These are phyloP conservation scores for Syzygium aromaticum DNA, from an alignment of 345 rosid species.

Conservation along the genomic window DNA sequence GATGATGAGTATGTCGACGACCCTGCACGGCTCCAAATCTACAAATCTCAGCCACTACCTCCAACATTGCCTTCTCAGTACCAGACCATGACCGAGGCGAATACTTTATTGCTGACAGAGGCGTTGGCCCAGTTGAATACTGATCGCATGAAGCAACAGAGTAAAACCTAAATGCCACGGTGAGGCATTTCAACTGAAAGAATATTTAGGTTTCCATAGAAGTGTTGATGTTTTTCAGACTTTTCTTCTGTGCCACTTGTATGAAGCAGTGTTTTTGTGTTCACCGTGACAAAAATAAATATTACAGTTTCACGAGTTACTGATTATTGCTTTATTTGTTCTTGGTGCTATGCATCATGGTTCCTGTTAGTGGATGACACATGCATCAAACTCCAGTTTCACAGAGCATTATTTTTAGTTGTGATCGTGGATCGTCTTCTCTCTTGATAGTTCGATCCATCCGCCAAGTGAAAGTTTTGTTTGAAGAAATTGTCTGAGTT, in stretches of 20 bases:
- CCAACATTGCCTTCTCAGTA: slow-evolving; percentile 44
- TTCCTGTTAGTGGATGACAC: background rate
- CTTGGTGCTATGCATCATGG: background rate
- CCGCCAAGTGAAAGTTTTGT: background rate
- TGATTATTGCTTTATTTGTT: background rate
- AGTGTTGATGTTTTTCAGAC: background rate
- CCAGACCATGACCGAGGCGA: slow-evolving; percentile 33
- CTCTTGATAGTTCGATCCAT: background rate
- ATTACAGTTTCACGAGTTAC: background rate
- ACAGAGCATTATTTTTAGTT: background rate
- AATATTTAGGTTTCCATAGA: background rate
- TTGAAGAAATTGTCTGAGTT: background rate
- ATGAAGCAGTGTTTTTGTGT: background rate
- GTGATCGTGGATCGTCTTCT: background rate
- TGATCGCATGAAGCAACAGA: slow-evolving; percentile 25
- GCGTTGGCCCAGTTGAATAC: slow-evolving; percentile 34
- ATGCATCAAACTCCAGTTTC: background rate
- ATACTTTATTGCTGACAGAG: slow-evolving; percentile 33
- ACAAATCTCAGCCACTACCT: slow-evolving; percentile 81
- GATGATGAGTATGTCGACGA: slow-evolving; percentile 41
- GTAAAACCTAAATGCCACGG: slow-evolving; percentile 10
- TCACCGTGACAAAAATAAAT: background rate
- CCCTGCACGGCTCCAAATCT: slow-evolving; percentile 47
- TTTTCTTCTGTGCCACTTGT: background rate
- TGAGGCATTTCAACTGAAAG: slow-evolving; percentile 2